Conservation (phyloP, 1,284 basidiomycete genomes). For the Cutaneotrichosporon spelunceum region DNA sequence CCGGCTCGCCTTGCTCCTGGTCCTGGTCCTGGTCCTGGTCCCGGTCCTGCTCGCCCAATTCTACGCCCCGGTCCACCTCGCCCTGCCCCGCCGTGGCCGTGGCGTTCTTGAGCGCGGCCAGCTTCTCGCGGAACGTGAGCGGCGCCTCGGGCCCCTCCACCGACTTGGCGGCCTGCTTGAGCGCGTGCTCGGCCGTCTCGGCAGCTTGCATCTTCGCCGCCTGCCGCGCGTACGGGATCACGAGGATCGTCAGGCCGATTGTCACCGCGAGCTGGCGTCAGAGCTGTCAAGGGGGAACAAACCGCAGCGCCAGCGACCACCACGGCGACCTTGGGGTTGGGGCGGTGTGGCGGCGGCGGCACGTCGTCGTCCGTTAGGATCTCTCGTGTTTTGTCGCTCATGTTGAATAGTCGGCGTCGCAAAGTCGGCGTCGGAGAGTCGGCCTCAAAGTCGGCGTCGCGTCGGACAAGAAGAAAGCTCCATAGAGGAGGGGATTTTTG, state of each 20-base stretch:
- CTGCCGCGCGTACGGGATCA: slow-evolving; percentile 39
- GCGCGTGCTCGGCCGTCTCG: slow-evolving; percentile 33
- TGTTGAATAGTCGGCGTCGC: neutral
- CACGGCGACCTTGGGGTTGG: slow-evolving; percentile 41
- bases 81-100: no score
- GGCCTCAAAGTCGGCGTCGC: neutral
- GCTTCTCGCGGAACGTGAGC: slow-evolving; percentile 32
- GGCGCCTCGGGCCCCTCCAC: slow-evolving; percentile 1
- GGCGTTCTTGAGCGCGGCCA: slow-evolving; percentile 33
- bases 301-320: slow-evolving; percentile 45
- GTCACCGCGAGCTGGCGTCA: slow-evolving; percentile 38
- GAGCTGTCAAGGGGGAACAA: slow-evolving; percentile 14
- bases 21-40: no score
- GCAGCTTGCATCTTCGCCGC: slow-evolving; percentile 29
- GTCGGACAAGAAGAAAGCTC: no score
- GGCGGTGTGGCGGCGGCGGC: slow-evolving; percentile 16
- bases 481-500: no score
- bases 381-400: slow-evolving; percentile 5
- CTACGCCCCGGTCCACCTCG: neutral
- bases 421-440: slow-evolving; percentile 3
- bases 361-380: slow-evolving; percentile 7
- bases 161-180: slow-evolving; percentile 4
- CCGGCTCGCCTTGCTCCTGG: slow-evolving; percentile 16
- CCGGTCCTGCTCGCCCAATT: slow-evolving; percentile 21
- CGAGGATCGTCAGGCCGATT: slow-evolving; percentile 35